Percentiles rank a stretch among this genome's conserved stretches.
Evolutionary conservation across 2,329 filamentous ascomycete species (phyloP).

Genomic region (Tolypocladium album): DNA sequence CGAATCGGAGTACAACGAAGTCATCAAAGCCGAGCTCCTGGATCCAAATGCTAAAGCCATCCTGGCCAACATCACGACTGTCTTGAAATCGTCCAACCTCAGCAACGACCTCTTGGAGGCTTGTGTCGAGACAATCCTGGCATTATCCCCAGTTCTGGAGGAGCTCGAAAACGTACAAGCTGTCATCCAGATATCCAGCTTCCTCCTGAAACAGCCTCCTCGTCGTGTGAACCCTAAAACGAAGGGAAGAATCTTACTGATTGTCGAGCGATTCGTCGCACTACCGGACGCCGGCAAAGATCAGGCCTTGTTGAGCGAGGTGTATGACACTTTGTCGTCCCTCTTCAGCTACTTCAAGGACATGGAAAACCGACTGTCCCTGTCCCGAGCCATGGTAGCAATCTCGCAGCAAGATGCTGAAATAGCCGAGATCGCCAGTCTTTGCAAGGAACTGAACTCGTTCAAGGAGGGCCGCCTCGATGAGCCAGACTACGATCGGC

Average conservation of each 20-base stretch:
- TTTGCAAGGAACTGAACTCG: conserved; percentile 76
- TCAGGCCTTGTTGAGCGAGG: conserved; percentile 42
- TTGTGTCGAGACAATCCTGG: conserved; percentile 69
- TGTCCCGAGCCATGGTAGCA: conserved; percentile 63
- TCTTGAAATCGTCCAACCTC: conserved; percentile 50
- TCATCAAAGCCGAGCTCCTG: conserved; percentile 45
- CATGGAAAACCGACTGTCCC: conserved; percentile 58
- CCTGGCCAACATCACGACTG: conserved; percentile 54
- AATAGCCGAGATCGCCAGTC: conserved; percentile 50
- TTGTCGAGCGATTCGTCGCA: conserved; percentile 71
- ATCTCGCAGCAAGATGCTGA: conserved; percentile 55
- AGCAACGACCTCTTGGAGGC: conserved; percentile 69
- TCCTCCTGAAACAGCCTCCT: conserved; percentile 75
- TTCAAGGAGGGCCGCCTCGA: conserved; percentile 63
- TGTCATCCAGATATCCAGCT: conserved; percentile 69
- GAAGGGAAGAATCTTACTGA: conserved; percentile 70
- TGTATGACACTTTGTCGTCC: conserved; percentile 66
- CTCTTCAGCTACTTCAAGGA: conserved; percentile 90
- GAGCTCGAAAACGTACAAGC: conserved; percentile 60
- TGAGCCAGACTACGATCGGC: conserved; percentile 78
- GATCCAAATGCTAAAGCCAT: conserved; percentile 48
- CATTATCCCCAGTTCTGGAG: conserved; percentile 60
- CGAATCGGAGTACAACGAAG: conserved; percentile 45
- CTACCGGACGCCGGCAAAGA: conserved; percentile 35
- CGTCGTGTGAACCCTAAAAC: conserved; percentile 71